Base-by-base conservation (phyloP, 2,329 filamentous ascomycete genomes). In the Penicillium sp. region DNA sequence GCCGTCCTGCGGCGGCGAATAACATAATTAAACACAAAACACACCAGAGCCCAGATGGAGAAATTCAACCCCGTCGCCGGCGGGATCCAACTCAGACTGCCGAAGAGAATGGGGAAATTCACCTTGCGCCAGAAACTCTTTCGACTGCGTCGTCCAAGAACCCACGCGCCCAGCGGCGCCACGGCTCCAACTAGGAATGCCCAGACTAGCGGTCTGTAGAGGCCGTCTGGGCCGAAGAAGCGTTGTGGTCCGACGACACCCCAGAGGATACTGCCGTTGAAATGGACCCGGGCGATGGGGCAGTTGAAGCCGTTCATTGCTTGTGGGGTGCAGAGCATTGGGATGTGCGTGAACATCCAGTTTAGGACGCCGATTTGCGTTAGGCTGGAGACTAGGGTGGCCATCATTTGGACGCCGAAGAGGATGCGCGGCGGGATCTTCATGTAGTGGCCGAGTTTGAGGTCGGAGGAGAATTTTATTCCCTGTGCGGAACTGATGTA, bases 271-370 rank as follows among this genome's bases (percentile, higher is more conserved):
- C 87, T 91, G 48, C 91, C 91, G 72, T 94, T 94, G 80, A 95
- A 96, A 73, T 95, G 91, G 1, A 95, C 91, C 13, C 90, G 84
- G 1, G 91, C 91, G 52, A 94, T 89, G 14, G 91, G 91, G 63
- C 91, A 96, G 14, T 89, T 92, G 75, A 95, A 95, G 10, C 90
- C 90, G 65, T 92, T 92, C 69, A 92, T 83, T n/a, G 91, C 91
- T 44, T 88, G 75, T 0, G 88, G 78, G 0, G 90, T 93, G 75
- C 91, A 96, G 48, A 95, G 86, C 2, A 86, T 85, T 0, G 84
- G 84, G 37, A 96, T 88, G 67, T 91, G 86, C 59, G 75, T 76
- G 63, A 95, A 91, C 88, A 94, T 94, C 91, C 91, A 96, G 74
- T 95, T 95, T 31, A 96, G 82, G 1, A 94, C 89, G 33, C 83